These are phyloP conservation scores for Alnus rubra DNA, from an alignment of 306 rosid species.

Conservation along the genomic window DNA sequence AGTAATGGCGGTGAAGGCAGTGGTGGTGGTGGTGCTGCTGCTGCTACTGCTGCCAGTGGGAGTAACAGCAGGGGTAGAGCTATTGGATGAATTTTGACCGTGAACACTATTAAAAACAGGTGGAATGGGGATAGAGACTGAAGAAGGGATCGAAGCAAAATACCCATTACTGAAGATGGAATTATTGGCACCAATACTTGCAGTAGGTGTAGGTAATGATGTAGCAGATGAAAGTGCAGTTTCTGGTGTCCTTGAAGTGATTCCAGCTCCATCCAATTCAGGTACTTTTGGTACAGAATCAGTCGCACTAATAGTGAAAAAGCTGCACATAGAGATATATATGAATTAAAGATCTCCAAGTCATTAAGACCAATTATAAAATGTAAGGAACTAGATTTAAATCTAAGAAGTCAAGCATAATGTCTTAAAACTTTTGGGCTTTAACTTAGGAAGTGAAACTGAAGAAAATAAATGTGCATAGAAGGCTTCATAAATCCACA, in stretches of 20 bases:
- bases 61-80: conserved; percentile 28
- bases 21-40: background rate
- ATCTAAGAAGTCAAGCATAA: background rate
- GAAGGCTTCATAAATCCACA: background rate
- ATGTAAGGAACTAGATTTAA: background rate
- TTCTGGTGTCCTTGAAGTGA: conserved; percentile 40
- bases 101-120: conserved; percentile 38
- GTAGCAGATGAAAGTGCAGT: conserved; percentile 39
- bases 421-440: background rate
- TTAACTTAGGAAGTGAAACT: background rate
- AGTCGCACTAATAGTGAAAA: conserved; percentile 31
- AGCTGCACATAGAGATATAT: conserved; percentile 47
- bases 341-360: background rate
- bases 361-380: background rate
- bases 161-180: conserved; percentile 52
- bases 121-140: conserved; percentile 35
- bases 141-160: conserved; percentile 39
- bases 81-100: conserved; percentile 44
- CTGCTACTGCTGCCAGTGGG: conserved; percentile 1
- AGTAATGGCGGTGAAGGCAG: conserved; percentile 29
- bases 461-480: background rate
- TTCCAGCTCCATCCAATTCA: conserved; percentile 41
- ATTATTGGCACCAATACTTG: conserved; percentile 38
- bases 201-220: conserved; percentile 37
- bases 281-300: conserved; percentile 31